phyloP scores from a whole-genome alignment of 371 early-diverging fungal species.

The Encephalitozoon romaleae region DNA sequence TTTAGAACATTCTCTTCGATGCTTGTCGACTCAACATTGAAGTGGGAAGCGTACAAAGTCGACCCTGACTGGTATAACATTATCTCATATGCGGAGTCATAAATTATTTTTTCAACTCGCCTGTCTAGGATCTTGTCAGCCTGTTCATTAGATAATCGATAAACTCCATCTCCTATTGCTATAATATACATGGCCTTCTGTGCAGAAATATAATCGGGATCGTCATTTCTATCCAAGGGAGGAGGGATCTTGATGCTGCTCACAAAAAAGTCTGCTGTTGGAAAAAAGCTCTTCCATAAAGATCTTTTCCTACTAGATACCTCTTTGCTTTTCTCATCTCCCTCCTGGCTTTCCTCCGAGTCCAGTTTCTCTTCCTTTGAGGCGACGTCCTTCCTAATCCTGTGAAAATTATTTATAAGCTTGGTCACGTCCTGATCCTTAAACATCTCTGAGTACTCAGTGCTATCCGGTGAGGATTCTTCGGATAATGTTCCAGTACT shows the following conservation, averaged over 20 bases:
- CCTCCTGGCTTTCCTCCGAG: neutral
- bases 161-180: slow-evolving; percentile 45
- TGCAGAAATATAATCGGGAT: neutral
- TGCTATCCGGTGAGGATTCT: neutral
- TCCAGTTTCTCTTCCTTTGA: neutral
- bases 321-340: neutral
- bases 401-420: neutral
- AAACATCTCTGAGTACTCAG: neutral
- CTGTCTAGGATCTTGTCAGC: slow-evolving; percentile 24
- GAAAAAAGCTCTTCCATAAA: neutral
- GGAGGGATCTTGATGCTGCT: neutral
- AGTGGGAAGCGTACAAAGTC: slow-evolving; percentile 17
- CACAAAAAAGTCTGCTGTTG: neutral
- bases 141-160: slow-evolving; percentile 1
- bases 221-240: neutral
- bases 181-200: slow-evolving; percentile 27
- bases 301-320: neutral
- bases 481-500: neutral
- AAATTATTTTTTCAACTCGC: slow-evolving; percentile 38
- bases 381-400: neutral
- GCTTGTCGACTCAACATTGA: slow-evolving; percentile 9
- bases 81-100: slow-evolving; percentile 24
- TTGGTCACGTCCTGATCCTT: neutral
- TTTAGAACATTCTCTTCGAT: slow-evolving; percentile 15
- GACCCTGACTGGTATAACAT: slow-evolving; percentile 19